Evolutionary conservation across 371 early-diverging fungal genomes (phyloP).

Genomic region (Mortierella sp.): DNA sequence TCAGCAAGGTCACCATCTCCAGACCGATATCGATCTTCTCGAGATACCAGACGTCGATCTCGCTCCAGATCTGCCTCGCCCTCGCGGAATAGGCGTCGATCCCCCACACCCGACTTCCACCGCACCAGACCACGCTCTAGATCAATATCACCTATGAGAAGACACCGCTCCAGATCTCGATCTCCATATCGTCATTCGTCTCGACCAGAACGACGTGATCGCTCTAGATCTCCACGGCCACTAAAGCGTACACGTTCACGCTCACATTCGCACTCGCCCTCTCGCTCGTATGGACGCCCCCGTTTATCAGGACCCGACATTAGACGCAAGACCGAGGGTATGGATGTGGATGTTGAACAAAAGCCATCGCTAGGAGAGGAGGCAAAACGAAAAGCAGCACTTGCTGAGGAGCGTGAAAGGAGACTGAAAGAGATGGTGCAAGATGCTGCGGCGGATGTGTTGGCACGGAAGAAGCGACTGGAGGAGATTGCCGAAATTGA

Average conservation of each 20-base stretch:
- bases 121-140: conserved; percentile 13
- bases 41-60: conserved; percentile 11
- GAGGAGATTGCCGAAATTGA: conserved; percentile 36
- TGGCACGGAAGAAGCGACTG: conserved; percentile 23
- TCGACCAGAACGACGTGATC: background rate
- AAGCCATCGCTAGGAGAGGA: conserved; percentile 7
- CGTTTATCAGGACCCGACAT: conserved; percentile 15
- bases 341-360: background rate
- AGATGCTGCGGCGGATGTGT: conserved; percentile 30
- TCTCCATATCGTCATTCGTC: conserved; percentile 7
- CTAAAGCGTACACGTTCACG: conserved; percentile 15
- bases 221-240: background rate
- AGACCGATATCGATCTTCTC: conserved; percentile 4
- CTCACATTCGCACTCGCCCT: conserved; percentile 20
- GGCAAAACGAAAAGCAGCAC: conserved; percentile 15
- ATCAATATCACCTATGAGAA: conserved; percentile 13
- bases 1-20: conserved; percentile 14
- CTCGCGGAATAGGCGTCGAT: conserved; percentile 15
- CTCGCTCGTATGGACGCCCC: conserved; percentile 8
- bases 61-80: conserved; percentile 25
- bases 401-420: conserved; percentile 39
- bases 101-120: background rate
- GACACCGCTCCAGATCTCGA: conserved; percentile 27
- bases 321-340: background rate
- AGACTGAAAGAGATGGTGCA: conserved; percentile 37